Percentiles rank a stretch among this genome's conserved stretches.
Conservation (phyloP, 2,329 filamentous ascomycete species). For the Stagonosporopsis vannaccii region DNA sequence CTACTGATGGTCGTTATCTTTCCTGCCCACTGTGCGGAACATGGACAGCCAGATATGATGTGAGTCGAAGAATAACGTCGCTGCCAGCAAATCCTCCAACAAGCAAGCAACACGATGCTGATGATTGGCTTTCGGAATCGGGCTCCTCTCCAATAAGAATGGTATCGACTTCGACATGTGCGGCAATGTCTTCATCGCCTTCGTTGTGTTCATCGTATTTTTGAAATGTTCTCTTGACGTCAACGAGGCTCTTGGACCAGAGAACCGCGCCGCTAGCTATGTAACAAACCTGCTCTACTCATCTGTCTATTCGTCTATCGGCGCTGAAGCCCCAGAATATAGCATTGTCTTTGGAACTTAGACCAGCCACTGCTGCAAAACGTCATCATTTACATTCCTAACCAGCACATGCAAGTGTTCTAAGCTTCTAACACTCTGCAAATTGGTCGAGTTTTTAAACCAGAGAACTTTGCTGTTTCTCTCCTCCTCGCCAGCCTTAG, state of each 20-base stretch:
- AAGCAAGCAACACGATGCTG: too few species aligned
- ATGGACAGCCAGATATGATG: too few species aligned
- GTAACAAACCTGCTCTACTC: background rate
- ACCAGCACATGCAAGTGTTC: constrained; percentile 77
- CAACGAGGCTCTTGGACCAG: background rate
- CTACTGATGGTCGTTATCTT: too few species aligned
- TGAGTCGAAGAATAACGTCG: too few species aligned
- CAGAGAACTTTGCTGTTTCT: constrained; percentile 61
- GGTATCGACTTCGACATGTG: too few species aligned
- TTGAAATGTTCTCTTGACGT: too few species aligned
- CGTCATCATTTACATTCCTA: constrained; percentile 70
- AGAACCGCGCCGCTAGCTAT: background rate
- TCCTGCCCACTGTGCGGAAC: too few species aligned
- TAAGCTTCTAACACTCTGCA: constrained; percentile 71
- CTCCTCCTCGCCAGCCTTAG: constrained; percentile 45
- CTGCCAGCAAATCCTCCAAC: too few species aligned
- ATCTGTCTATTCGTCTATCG: background rate
- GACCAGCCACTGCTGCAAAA: constrained; percentile 25
- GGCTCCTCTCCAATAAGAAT: too few species aligned
- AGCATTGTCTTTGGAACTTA: background rate
- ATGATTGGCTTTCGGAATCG: too few species aligned
- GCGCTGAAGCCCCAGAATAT: background rate
- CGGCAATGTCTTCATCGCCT: too few species aligned
- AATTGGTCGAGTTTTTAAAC: constrained; percentile 70
- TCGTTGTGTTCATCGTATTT: too few species aligned